Evolutionary conservation across 1,139 yeast species (phyloP), one percentile per base, ranked within the genome.

Genomic region (Candida freyschussii): DNA sequence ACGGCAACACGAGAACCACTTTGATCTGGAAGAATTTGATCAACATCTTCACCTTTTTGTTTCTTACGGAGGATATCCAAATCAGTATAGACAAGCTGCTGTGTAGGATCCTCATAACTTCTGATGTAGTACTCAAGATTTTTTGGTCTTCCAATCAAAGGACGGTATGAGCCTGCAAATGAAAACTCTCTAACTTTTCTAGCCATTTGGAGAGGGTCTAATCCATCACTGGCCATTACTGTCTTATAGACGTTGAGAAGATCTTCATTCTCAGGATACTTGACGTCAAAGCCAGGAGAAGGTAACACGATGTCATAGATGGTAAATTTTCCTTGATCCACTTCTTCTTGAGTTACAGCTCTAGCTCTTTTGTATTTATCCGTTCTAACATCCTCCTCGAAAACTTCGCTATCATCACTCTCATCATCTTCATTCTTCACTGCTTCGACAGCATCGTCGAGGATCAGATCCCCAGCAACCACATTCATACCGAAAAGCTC

Each of bases 261-360:
- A 26, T 64, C 55, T 35, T 72, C 73, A 50, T 85, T 82, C 13
- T 67, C 62, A 4, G 99, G 98, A 52, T 93, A 93, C 14, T 70
- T 55, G 17, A 91, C 74, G 53, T 86, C 96, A 55, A 76, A 86
- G 0, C 99, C 99, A 3, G 99, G 98, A 2, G 95, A 74, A 11
- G 99, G 97, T 36, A 93, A 65, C 3, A 93, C 95, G 24, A 91
- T 69, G 57, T 93, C 97, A 50, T 72, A 80, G 26, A 91, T 82
- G 14, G 81, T 60, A 55, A 71, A 84, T 37, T 69, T 70, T 0
- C 75, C 74, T 3, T 67, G 50, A 6, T 84, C 95, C 53, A 82
- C 94, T 21, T 65, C 52, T 12, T 46, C 77, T 18, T 74, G 77
- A 13, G 73, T 81, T 3, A 67, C 72, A 8, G 62, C 69, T 16